Base-by-base conservation (phyloP, 345 rosid species). In the Chamaenerion angustifolium region DNA sequence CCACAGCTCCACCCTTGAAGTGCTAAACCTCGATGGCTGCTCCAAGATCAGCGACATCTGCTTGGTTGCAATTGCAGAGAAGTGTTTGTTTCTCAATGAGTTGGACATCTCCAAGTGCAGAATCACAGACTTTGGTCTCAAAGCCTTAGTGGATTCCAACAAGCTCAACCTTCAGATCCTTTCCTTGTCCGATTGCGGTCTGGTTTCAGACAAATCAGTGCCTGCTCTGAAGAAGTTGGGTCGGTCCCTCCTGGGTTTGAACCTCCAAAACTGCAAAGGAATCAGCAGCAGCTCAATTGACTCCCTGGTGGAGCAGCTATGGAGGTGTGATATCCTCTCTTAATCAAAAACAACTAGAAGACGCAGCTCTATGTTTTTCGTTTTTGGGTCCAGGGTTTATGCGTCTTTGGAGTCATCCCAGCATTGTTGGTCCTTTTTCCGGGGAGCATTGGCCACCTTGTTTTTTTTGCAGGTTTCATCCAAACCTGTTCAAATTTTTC, bases 251-350 rank as follows among this genome's bases (percentile, higher is more conserved):
- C 51, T 79, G 57, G 98, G 99, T 27, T 65, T 92, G 71, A 84
- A 87, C 46, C 75, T 92, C 53, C 83, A 82, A 66, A 72, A 72
- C 48, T 92, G 99, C 78, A 82, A 68, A 16, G 68, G 73, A 51
- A 70, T 92, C 49, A 80, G 81, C 64, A 49, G 49, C 60, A 58
- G 68, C 47, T 68, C 81, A 3, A 56, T 81, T 5, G 83, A 76
- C 53, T 43, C 71, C 49, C 88, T 92, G 23, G 70, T 79, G 49
- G 84, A 80, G 57, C 76, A 69, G 49, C 69, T 88, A 46, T 88
- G 90, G 86, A 79, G 74, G 65, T 92, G 95, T 19, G 95, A 92
- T 55, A 76, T 88, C 75, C 88, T 92, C 40, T 77, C 58, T 63
- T 92, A 66, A 43, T 23, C 42, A 31, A 43, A 44, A 11, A 12